phyloP scores from a whole-genome alignment of 805 yeast species.

The Saccharomycopsis sp. region DNA sequence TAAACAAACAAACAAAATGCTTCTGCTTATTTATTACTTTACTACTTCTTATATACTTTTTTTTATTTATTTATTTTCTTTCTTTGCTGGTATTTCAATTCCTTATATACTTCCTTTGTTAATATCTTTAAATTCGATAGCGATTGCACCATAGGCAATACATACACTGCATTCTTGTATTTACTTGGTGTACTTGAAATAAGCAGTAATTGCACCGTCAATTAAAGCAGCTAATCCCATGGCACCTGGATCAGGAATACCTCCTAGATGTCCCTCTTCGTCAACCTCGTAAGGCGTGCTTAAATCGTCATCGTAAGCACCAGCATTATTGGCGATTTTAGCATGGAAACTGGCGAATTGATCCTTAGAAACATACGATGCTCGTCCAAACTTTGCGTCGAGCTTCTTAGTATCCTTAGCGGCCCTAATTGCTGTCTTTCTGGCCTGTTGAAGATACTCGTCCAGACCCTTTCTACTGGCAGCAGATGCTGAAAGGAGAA shows the following conservation, averaged over 20 bases:
- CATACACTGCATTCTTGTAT: too few relatives aligned
- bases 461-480: slow-evolving; percentile 46
- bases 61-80: too few relatives aligned
- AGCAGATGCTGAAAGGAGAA: background rate
- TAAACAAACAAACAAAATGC: background rate
- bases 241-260: slow-evolving; percentile 91
- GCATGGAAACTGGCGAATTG: slow-evolving; percentile 26
- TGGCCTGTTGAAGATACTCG: slow-evolving; percentile 45
- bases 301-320: slow-evolving; percentile 37
- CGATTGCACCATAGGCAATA: too few relatives aligned
- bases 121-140: background rate
- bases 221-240: slow-evolving; percentile 61
- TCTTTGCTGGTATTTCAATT: background rate
- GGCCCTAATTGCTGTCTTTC: slow-evolving; percentile 63
- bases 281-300: slow-evolving; percentile 31
- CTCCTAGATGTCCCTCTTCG: slow-evolving; percentile 36
- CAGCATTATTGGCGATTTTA: slow-evolving; percentile 31
- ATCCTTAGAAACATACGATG: slow-evolving; percentile 64
- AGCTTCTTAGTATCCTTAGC: slow-evolving; percentile 68
- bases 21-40: background rate
- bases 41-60: background rate
- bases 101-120: background rate
- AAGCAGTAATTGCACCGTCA: slow-evolving; percentile 11
- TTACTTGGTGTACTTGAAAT: background rate
- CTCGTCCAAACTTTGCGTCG: slow-evolving; percentile 88